Evolutionary conservation across 805 yeast species (phyloP).

Genomic region (Candida gorgasii): DNA sequence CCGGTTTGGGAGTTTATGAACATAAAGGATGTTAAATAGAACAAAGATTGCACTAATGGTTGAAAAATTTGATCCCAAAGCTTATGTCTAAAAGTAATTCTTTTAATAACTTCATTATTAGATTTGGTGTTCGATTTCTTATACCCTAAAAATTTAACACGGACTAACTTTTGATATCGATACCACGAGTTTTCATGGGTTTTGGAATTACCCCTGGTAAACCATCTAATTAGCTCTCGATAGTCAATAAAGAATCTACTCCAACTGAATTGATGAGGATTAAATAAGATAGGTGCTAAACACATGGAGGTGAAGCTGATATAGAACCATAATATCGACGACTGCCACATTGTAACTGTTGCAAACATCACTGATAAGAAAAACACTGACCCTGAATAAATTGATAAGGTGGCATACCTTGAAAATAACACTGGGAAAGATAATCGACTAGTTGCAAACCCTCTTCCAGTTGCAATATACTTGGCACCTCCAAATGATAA

Average conservation of each 20-base stretch:
- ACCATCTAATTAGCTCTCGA: conserved; percentile 62
- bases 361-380: conserved; percentile 74
- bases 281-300: conserved; percentile 52
- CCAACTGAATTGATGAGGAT: conserved; percentile 55
- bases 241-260: conserved; percentile 51
- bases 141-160: conserved; percentile 28
- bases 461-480: conserved; percentile 91
- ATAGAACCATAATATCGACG: conserved; percentile 63
- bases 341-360: conserved; percentile 78
- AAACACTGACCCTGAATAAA: conserved; percentile 74
- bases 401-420: conserved; percentile 71
- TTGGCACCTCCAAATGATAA: conserved; percentile 89
- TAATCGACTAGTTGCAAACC: conserved; percentile 83
- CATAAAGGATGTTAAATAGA: conserved; percentile 61
- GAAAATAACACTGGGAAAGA: conserved; percentile 74
- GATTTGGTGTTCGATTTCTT: conserved; percentile 13
- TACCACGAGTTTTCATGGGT: conserved; percentile 79
- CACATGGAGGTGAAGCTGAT: conserved; percentile 48
- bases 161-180: conserved; percentile 46
- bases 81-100: conserved; percentile 7
- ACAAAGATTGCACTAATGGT: conserved; percentile 18
- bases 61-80: conserved; percentile 19
- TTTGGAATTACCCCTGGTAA: conserved; percentile 73
- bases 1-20: conserved; percentile 90
- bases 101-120: conserved; percentile 1